Base-by-base conservation (phyloP, 192 early-diverging fungal genomes). In the Gamsiella multidivaricata region DNA sequence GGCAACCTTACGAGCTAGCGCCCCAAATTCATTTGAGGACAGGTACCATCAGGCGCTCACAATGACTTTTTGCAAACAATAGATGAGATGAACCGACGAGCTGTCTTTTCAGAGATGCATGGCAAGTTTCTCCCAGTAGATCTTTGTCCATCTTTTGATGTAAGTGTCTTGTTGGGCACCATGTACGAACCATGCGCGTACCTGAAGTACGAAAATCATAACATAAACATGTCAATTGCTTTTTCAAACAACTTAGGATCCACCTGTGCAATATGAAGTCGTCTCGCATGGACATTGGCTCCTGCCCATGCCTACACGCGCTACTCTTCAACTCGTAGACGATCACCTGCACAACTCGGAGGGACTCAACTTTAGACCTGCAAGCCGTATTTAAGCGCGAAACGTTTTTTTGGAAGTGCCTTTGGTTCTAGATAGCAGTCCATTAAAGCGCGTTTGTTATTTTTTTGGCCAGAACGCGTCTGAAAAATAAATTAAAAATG, bases 111-210 rank as follows among this genome's bases (percentile, higher is more conserved):
- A 14, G 74, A 78, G n/a, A 50, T 29, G 6, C 74, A 78, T 28
- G 74, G 60, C 20, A 78, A 78, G 41, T 78, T 56, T 36, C 54
- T 78, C 0, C 74, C 74, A 11, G 60, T 78, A 25, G 74, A 78
- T 45, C 29, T 78, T 11, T 78, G 74, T 59, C 74, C 74, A 3
- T 41, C 74, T 11, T 69, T 78, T 37, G 65, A 65, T 34, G 74
- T 78, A 69, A 46, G 65, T 57, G 5, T n/a, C n/a, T n/a, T n/a
- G n/a, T n/a, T n/a, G n/a, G n/a, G n/a, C n/a, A n/a, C n/a, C n/a
- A n/a, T n/a, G n/a, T n/a, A n/a, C n/a, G n/a, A n/a, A n/a, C n/a
- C n/a, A n/a, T n/a, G n/a, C n/a, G n/a, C n/a, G n/a, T n/a, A n/a
- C n/a, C n/a, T n/a, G n/a, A n/a, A n/a, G n/a, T n/a, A n/a, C n/a